Evolutionary conservation across 805 yeast species (phyloP), one percentile per base, ranked within the genome.

Genomic region (Yarrowia hollandica): DNA sequence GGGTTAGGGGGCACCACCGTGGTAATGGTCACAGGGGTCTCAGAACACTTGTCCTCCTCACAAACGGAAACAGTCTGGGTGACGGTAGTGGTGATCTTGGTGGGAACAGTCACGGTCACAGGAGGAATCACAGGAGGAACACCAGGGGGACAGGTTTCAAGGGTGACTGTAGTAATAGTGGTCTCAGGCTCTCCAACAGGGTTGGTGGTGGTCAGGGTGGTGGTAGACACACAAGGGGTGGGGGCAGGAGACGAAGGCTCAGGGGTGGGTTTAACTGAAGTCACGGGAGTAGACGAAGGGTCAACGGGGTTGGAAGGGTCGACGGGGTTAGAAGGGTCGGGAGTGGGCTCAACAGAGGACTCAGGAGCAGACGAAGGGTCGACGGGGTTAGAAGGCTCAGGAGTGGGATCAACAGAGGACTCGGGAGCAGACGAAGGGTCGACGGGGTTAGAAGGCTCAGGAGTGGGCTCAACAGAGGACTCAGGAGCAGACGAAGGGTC

Each of bases 1-100:
- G 56, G 41, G 56, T 48, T 33, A 16, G 56, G 30, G n/a, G 56
- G 56, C 18, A 48, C 56, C 11, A 31, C 38, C 14, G 56, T 48
- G 30, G 56, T 48, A 41, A 48, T 33, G 16, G 56, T 48, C 16
- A 48, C 41, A 35, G 56, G 38, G 11, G 56, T 31, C 41, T 31
- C 41, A 23, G 41, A 16, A 22, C 56, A 48, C 39, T 31, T 31
- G 41, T 33, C 22, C 23, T 48, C 39, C 16, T 48, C 41, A 16
- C 56, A 48, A 22, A 33, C 22, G 10, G 56, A 33, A 1, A 48
- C 41, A 7, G 56, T 48, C 41, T 33, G 56, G 23, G 56, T 48
- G 31, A 48, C 56, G 9, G 56, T 48, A 12, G 41, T 48, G 56
- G 38, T 48, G 23, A 48, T 33, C 52, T 44, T 44, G 19, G 52